These are phyloP conservation scores for Aegilops bicornis DNA, from an alignment of 176 grass and related monocot species.

Conservation along the genomic window DNA sequence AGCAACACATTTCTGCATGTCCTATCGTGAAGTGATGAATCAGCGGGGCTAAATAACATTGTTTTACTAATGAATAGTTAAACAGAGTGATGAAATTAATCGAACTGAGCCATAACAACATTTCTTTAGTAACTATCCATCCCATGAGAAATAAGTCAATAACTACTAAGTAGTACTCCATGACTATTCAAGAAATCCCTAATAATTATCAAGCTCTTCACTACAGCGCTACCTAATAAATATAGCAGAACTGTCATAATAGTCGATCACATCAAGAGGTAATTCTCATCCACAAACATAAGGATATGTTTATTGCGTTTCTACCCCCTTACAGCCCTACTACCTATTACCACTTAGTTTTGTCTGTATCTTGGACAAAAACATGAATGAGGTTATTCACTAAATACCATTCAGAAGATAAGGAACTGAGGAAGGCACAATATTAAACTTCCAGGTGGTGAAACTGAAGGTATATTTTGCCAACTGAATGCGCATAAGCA, in stretches of 20 bases:
- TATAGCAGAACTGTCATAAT: background rate
- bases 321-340: background rate
- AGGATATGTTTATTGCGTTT: background rate
- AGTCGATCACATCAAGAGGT: background rate
- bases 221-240: background rate
- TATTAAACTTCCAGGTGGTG: background rate
- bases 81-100: background rate
- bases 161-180: background rate
- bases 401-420: background rate
- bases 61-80: background rate
- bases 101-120: background rate
- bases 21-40: constrained; percentile 18
- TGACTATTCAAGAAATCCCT: background rate
- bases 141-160: constrained; percentile 1
- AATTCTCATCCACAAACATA: background rate
- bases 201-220: background rate
- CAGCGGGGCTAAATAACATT: background rate
- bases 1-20: background rate
- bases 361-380: background rate
- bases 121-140: background rate
- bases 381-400: background rate
- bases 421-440: background rate
- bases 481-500: background rate
- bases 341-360: background rate
- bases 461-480: background rate